A percentile compares a stretch with the other conserved stretches of the same genome.
These are phyloP conservation scores for Plasmodium cynomolgi DNA, from an alignment of 169 alveolate species.

Conservation along the genomic window DNA sequence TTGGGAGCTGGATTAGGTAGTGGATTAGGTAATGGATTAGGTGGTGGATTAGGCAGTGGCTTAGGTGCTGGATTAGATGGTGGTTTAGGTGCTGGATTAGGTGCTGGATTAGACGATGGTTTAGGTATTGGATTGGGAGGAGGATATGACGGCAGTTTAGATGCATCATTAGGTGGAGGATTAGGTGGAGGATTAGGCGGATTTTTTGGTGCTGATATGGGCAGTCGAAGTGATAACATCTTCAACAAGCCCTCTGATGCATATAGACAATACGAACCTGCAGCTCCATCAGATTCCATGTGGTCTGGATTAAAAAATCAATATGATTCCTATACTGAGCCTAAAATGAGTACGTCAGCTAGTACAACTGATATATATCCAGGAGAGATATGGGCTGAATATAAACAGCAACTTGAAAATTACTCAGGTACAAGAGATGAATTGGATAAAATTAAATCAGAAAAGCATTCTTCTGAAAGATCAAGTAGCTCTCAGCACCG, in stretches of 20 bases:
- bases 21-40: not conserved
- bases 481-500: not conserved
- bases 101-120: not conserved
- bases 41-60: not conserved
- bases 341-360: not conserved
- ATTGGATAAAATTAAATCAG: not conserved
- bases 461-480: not conserved
- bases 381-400: not conserved
- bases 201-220: not conserved
- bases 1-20: not conserved
- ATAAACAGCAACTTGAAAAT: not conserved
- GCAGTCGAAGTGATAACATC: not conserved
- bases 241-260: not conserved
- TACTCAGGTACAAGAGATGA: not conserved
- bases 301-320: not conserved
- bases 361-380: not conserved
- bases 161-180: not conserved
- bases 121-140: not conserved
- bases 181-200: not conserved
- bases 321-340: not conserved
- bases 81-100: not conserved
- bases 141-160: not conserved
- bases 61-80: not conserved
- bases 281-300: not conserved
- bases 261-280: not conserved